Evolutionary conservation across 257 asterid species (phyloP).

Genomic region (Cordia subcordata): DNA sequence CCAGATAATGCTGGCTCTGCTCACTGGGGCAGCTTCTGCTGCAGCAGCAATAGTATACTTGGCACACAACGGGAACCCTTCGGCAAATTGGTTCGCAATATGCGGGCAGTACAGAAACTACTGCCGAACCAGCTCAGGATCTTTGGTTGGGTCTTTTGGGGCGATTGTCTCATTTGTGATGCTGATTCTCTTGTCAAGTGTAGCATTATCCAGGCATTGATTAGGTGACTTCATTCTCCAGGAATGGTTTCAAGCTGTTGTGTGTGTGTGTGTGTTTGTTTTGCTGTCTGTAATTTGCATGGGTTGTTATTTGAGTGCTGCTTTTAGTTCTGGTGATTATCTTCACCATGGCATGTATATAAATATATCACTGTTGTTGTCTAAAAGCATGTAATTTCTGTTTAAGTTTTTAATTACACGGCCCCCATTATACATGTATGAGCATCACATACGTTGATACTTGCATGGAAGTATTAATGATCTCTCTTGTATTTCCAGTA

Average conservation of each 20-base stretch:
- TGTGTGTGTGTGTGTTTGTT: no score
- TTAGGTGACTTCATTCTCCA: background rate
- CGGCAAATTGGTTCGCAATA: slow-evolving; percentile 69
- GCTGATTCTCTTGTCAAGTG: slow-evolving; percentile 48
- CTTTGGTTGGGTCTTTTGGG: slow-evolving; percentile 65
- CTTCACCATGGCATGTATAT: no score
- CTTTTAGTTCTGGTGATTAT: no score
- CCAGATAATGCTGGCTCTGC: slow-evolving; percentile 52
- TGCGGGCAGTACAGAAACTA: slow-evolving; percentile 59
- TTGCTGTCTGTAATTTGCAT: no score
- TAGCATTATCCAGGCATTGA: slow-evolving; percentile 40
- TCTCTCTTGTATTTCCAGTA: no score
- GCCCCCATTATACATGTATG: no score
- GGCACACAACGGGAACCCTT: slow-evolving; percentile 73
- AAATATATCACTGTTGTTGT: no score
- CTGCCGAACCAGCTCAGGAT: slow-evolving; percentile 56
- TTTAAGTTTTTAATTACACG: no score
- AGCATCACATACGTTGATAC: no score
- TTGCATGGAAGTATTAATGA: no score
- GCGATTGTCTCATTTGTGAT: slow-evolving; percentile 39
- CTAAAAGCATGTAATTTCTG: no score
- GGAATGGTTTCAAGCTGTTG: background rate
- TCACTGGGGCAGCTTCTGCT: slow-evolving; percentile 67
- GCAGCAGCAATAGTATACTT: slow-evolving; percentile 72
- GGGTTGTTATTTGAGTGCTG: background rate